A percentile compares a stretch with the other conserved stretches of the same genome.
Evolutionary conservation across 2,329 filamentous ascomycete species (phyloP).

Genomic region (Tolypocladium ovalisporum): DNA sequence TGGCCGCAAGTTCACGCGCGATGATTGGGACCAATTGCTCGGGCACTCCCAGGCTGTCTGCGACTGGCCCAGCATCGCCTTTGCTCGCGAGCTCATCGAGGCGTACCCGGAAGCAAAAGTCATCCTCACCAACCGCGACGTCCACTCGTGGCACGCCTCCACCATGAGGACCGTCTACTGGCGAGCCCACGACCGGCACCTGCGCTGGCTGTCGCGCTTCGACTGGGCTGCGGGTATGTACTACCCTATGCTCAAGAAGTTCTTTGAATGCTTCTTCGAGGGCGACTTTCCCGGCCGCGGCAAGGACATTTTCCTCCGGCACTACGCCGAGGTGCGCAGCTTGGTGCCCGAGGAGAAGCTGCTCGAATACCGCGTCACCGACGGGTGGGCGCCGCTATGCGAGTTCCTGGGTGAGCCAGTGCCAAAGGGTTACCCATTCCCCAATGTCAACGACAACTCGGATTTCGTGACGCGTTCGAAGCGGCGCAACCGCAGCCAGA

Average conservation of each 20-base stretch:
- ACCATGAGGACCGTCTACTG: slow-evolving; percentile 59
- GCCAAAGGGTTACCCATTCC: slow-evolving; percentile 22
- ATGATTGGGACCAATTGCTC: slow-evolving; percentile 59
- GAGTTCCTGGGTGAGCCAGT: slow-evolving; percentile 21
- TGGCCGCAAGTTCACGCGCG: slow-evolving; percentile 40
- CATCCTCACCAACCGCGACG: slow-evolving; percentile 54
- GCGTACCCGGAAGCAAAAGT: slow-evolving; percentile 65
- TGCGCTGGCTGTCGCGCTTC: slow-evolving; percentile 21
- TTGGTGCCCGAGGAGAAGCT: slow-evolving; percentile 18
- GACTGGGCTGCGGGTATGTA: slow-evolving; percentile 59
- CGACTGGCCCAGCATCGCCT: slow-evolving; percentile 58
- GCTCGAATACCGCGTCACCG: slow-evolving; percentile 21
- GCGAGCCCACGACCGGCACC: slow-evolving; percentile 53
- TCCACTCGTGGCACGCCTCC: slow-evolving; percentile 51
- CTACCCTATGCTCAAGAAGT: slow-evolving; percentile 59
- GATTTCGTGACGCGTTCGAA: slow-evolving; percentile 22
- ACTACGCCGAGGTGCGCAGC: slow-evolving; percentile 22
- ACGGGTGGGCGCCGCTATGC: slow-evolving; percentile 27
- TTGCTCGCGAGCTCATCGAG: slow-evolving; percentile 58
- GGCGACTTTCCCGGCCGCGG: slow-evolving; percentile 55
- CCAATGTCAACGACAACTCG: slow-evolving; percentile 23
- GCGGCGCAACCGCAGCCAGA: slow-evolving; percentile 21
- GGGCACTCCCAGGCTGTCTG: slow-evolving; percentile 57
- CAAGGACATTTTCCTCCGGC: slow-evolving; percentile 46
- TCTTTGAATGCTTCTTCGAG: slow-evolving; percentile 58